Evolutionary conservation across 1,139 yeast genomes (phyloP).

Genomic region (Kodamaea sp.): DNA sequence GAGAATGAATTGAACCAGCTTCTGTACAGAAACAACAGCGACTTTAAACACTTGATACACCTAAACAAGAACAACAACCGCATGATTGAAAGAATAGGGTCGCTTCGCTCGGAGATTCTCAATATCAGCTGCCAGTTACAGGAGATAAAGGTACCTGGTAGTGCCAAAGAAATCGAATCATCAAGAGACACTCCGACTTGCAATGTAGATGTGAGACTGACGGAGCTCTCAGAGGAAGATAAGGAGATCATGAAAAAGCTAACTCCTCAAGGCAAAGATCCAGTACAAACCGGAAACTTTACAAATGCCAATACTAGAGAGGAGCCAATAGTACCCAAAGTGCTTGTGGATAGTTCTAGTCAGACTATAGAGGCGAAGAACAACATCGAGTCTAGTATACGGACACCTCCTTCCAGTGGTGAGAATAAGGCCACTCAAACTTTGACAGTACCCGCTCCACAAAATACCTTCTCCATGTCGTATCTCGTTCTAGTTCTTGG

Average conservation of each 20-base stretch:
- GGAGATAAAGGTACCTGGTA: conserved; percentile 5
- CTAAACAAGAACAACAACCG: conserved; percentile 10
- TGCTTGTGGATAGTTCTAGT: no score
- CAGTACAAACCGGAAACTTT: no score
- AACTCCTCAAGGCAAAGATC: not conserved
- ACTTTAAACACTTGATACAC: conserved; percentile 12
- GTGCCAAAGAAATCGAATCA: not conserved
- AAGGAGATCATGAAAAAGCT: conserved; percentile 1
- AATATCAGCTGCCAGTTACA: conserved; percentile 10
- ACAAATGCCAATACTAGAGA: not conserved
- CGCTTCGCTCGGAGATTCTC: conserved; percentile 11
- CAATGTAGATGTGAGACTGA: conserved; percentile 1
- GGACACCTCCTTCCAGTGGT: no score
- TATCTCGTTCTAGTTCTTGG: no score
- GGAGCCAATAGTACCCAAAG: no score
- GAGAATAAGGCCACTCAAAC: no score
- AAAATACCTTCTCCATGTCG: no score
- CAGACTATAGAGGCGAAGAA: not conserved
- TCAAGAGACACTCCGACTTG: not conserved
- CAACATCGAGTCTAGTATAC: no score
- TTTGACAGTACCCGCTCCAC: no score
- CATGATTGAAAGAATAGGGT: conserved; percentile 11
- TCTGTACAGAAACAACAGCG: conserved; percentile 11
- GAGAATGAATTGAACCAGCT: conserved; percentile 13
- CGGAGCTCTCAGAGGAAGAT: conserved; percentile 1